Conservation (phyloP, 805 yeast species). For the Schizosaccharomyces lindneri region DNA sequence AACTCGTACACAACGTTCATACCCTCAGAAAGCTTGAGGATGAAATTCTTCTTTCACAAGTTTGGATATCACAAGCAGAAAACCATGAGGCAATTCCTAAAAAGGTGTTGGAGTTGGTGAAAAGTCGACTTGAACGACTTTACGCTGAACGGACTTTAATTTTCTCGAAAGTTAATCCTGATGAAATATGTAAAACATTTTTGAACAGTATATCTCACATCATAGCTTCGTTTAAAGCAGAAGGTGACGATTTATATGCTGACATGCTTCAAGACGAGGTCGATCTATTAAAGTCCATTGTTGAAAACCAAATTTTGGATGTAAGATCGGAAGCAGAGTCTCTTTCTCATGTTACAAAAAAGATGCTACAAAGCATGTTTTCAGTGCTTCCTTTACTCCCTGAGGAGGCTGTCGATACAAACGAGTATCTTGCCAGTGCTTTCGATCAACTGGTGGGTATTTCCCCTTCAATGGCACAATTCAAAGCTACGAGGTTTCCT, state of each 20-base stretch:
- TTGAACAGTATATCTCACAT: not conserved
- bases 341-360: not conserved
- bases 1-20: not conserved
- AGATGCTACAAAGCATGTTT: not conserved
- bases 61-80: not conserved
- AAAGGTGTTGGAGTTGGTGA: not conserved
- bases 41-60: not conserved
- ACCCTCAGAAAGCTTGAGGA: not conserved
- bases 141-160: not conserved
- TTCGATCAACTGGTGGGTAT: not conserved
- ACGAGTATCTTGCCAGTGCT: not conserved
- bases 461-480: not conserved
- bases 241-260: not conserved
- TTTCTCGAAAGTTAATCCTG: not conserved
- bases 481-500: not conserved
- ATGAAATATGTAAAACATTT: not conserved
- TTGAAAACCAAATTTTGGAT: not conserved
- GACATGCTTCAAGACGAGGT: not conserved
- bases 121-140: not conserved
- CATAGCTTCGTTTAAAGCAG: not conserved
- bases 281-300: not conserved
- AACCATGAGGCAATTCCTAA: not conserved
- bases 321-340: not conserved
- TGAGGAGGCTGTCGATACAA: not conserved
- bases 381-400: not conserved